Evolutionary conservation across 768 basidiomycete species (phyloP).

Genomic region (Cystofilobasidium ferigula): DNA sequence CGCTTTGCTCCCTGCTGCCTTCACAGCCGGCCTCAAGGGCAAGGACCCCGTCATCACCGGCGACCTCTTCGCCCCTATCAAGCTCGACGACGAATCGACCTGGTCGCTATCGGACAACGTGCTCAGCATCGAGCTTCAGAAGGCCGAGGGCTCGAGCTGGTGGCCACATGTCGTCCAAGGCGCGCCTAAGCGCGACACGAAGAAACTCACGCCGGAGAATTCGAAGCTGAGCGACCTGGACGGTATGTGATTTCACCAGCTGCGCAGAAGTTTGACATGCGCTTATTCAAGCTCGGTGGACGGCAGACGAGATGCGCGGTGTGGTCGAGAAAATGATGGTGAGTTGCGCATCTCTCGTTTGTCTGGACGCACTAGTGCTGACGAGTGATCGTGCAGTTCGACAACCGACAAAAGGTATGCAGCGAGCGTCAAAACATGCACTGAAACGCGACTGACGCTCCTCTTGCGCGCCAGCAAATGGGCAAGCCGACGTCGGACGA

Average conservation of each 20-base stretch:
- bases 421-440: background rate
- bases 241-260: conserved; percentile 41
- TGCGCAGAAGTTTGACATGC: background rate
- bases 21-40: conserved; percentile 52
- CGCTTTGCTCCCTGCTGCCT: background rate
- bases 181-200: conserved; percentile 92
- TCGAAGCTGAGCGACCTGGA: conserved; percentile 94
- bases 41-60: conserved; percentile 64
- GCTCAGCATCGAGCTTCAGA: conserved; percentile 36
- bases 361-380: background rate
- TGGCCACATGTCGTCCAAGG: conserved; percentile 94
- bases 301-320: conserved; percentile 46
- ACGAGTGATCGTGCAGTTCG: conserved; percentile 34
- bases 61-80: conserved; percentile 83
- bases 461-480: conserved; percentile 55
- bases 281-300: background rate
- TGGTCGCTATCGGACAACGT: conserved; percentile 74
- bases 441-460: background rate
- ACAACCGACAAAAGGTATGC: conserved; percentile 41
- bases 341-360: conserved; percentile 33
- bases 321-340: conserved; percentile 99
- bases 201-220: conserved; percentile 87
- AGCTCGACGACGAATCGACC: conserved; percentile 79
- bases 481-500: conserved; percentile 94
- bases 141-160: conserved; percentile 56